phyloP scores from a whole-genome alignment of 2,329 filamentous ascomycete species.

The Seiridium unicorne region DNA sequence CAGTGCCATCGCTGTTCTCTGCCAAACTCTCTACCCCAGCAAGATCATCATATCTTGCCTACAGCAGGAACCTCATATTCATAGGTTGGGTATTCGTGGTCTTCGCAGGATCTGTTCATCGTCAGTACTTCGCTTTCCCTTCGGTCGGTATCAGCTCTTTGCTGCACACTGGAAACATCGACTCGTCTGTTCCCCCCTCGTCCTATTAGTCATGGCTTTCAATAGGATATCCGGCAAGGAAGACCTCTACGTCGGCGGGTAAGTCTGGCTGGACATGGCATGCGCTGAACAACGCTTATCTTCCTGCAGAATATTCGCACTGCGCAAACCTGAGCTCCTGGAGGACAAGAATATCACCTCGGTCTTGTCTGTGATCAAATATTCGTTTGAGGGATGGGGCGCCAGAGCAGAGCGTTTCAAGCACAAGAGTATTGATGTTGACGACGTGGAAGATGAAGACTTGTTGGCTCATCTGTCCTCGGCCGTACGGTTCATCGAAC shows the following conservation, averaged over 20 bases:
- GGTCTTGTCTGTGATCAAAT: slow-evolving; percentile 74
- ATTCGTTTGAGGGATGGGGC: slow-evolving; percentile 37
- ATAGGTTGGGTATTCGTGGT: no score
- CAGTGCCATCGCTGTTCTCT: no score
- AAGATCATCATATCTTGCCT: no score
- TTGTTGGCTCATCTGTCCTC: slow-evolving; percentile 76
- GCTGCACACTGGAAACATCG: no score
- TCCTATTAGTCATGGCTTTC: slow-evolving; percentile 48
- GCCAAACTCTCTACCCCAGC: no score
- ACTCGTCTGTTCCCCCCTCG: neutral
- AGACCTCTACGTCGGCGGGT: slow-evolving; percentile 80
- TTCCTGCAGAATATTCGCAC: slow-evolving; percentile 8
- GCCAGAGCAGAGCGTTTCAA: slow-evolving; percentile 58
- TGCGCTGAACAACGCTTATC: neutral
- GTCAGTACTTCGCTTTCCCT: no score
- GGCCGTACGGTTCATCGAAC: slow-evolving; percentile 80
- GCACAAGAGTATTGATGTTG: slow-evolving; percentile 79
- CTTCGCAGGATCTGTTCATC: no score
- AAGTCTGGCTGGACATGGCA: slow-evolving; percentile 26
- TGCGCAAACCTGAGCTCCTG: slow-evolving; percentile 60
- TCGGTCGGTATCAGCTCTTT: no score
- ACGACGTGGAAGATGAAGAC: slow-evolving; percentile 89
- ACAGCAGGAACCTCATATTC: no score
- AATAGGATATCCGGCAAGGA: slow-evolving; percentile 67
- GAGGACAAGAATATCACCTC: slow-evolving; percentile 78